Evolutionary conservation across 306 rosid genomes (phyloP).

Genomic region (Cucumis cinereus): DNA sequence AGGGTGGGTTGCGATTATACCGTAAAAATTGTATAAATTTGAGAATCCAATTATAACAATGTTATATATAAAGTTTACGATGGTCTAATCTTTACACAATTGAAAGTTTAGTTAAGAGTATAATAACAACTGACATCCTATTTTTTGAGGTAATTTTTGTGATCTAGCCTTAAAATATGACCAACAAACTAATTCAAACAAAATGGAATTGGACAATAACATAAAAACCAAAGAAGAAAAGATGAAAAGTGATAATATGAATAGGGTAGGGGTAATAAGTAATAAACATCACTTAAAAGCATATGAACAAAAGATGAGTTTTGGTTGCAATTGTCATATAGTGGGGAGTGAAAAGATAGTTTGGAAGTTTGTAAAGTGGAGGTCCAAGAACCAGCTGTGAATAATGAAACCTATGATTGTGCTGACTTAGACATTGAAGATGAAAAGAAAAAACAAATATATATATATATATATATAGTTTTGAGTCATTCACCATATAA

Average conservation of each 20-base stretch:
- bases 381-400: background rate
- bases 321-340: background rate
- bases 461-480: background rate
- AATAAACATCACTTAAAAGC: background rate
- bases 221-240: background rate
- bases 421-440: background rate
- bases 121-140: no score
- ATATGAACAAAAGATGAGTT: background rate
- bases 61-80: no score
- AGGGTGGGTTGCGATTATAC: no score
- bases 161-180: no score
- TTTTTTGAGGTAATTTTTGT: no score
- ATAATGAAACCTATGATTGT: background rate
- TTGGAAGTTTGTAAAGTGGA: background rate
- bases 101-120: no score
- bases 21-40: no score
- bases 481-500: background rate
- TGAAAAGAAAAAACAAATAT: no score
- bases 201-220: background rate
- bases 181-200: no score
- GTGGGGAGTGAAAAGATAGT: background rate
- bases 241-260: background rate
- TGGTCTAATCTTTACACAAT: no score
- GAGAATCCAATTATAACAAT: no score
- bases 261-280: background rate